Evolutionary conservation across 176 grass and related monocot species (phyloP), one percentile per base, ranked within the genome.

Genomic region (Calamus simplicifolius): DNA sequence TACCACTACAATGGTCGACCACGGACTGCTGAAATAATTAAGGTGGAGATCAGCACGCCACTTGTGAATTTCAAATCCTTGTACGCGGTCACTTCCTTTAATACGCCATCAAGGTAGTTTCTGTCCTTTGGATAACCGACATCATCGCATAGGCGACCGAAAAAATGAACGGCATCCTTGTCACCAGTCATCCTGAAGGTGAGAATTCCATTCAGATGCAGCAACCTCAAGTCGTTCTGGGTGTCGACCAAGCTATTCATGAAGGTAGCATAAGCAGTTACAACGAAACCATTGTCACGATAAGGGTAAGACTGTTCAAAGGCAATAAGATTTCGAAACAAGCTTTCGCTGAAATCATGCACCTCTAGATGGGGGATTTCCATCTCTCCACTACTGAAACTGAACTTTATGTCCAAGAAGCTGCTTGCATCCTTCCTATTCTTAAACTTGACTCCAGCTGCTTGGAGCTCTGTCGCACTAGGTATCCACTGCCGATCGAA

Each of bases 381-480:
- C 28, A 74, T 29, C 5, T 16, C 48, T 5, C 59, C 71, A 1
- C 17, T 38, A 1, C 21, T 10, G n/a, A n/a, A n/a, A n/a, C n/a
- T n/a, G 27, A 74, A 74, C 5, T 49, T 56, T 6, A 74, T 65
- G 29, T 74, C 71, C 16, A 65, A 1, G 35, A 74, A 74, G 18
- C 19, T 27, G 17, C 4, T 14, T 26, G 17, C 27, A 0, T 66
- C 50, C 52, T 25, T 12, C 19, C 56, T 74, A 50, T 48, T 66
- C 26, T 16, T 48, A 26, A 74, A 66, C 5, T 27, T 16, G 0
- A 65, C 27, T 54, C 71, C 71, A 4, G 50, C 17, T 6, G 64
- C 49, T 2, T 25, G 4, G 4, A 64, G 60, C 16, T 59, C 17
- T 28, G 13, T 71, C 3, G 31, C 68, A 18, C 54, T 38, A 10